Percentiles rank a stretch among this genome's conserved stretches.
These are phyloP conservation scores for Gracilaria domingensis DNA, from an alignment of 23 red algal species.

Conservation along the genomic window DNA sequence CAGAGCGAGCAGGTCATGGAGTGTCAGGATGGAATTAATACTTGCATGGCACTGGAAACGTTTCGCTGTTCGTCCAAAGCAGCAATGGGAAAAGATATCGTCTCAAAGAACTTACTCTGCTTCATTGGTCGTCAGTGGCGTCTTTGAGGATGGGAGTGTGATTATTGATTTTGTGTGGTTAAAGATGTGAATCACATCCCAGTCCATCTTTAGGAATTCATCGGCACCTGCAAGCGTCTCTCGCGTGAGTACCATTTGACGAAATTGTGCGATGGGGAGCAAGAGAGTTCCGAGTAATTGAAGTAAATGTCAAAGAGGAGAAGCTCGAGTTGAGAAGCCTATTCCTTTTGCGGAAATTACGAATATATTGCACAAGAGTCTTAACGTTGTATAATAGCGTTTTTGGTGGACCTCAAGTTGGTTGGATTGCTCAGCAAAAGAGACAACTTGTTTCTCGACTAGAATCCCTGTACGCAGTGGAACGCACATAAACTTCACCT, in stretches of 20 bases:
- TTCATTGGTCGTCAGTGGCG: not conserved
- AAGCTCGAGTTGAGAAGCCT: not conserved
- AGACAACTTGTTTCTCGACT: not conserved
- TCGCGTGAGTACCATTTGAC: not conserved
- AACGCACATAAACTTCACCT: not conserved
- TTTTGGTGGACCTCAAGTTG: not conserved
- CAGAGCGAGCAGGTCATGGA: not conserved
- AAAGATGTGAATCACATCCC: slow-evolving; percentile 28
- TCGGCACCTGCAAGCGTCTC: not conserved
- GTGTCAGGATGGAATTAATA: not conserved
- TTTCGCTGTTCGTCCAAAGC: not conserved
- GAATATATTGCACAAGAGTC: not conserved
- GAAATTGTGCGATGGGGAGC: not conserved
- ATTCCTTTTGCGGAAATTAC: not conserved
- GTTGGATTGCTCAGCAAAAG: not conserved
- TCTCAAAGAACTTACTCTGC: not conserved
- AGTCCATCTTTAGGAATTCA: not conserved
- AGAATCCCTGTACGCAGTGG: not conserved
- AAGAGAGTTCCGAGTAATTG: not conserved
- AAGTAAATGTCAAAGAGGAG: not conserved
- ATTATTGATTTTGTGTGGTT: not conserved
- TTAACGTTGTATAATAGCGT: no score
- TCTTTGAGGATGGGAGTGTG: slow-evolving; percentile 1
- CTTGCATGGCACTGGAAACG: not conserved
- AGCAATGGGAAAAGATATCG: not conserved